Base-by-base conservation (phyloP, 257 asterid species). In the Galeopsis tetrahit region DNA sequence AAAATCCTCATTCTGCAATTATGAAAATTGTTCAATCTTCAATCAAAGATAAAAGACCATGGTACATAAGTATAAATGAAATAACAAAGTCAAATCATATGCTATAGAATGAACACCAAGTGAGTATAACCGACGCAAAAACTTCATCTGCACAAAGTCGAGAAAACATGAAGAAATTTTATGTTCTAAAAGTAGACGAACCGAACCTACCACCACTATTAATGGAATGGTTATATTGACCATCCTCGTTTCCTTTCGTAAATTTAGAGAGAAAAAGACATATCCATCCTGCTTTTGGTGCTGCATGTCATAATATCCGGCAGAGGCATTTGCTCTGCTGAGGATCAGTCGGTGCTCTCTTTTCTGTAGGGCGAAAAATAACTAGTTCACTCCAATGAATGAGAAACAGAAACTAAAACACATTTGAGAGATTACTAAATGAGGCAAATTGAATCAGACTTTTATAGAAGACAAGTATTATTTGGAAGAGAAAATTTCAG, bases 281-380 rank as follows among this genome's bases (percentile, higher is more conserved):
- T 46, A 46, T 46, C 52, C 52, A 11, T 46, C 52, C 52, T 46
- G 32, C 10, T 51, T 51, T 44, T 34, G 77, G 55, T 69, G 75
- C 80, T 67, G 78, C 75, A 39, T 58, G 72, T 92, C 89, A 92
- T 82, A 90, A 80, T 80, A 90, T 90, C 71, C 84, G 79, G 64
- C 98, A 92, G n/a, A 81, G 78, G 72, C 98, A 92, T 72, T 66
- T 87, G 73, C 79, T 84, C 80, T 81, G 92, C 79, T 85, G 79
- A 36, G 76, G 46, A 72, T 89, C 88, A 49, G 57, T 74, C 4
- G 71, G 36, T 71, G 71, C 43, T 75, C 85, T 85, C 85, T 76
- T 86, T 63, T 88, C 98, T 88, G 94, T 70, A 73, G 5, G 21
- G 33, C 61, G 70, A 38, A 60, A 58, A 72, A 68, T 44, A 49